These are phyloP conservation scores for Schwanniomyces vanrijiae DNA, from an alignment of 805 yeast genomes.

Conservation along the genomic window DNA sequence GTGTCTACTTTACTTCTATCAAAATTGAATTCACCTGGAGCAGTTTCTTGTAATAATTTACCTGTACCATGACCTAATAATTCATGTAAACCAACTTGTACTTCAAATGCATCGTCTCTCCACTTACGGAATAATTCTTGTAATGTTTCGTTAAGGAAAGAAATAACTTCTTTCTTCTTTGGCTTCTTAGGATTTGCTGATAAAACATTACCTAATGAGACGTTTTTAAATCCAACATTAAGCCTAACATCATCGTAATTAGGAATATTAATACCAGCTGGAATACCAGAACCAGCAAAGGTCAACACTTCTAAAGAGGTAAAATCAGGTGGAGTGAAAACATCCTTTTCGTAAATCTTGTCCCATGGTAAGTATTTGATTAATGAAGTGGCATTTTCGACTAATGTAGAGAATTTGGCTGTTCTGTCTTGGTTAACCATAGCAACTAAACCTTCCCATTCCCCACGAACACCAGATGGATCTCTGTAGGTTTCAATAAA, in stretches of 20 bases:
- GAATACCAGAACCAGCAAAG: slow-evolving; percentile 86
- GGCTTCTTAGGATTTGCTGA: slow-evolving; percentile 67
- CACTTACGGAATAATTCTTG: slow-evolving; percentile 64
- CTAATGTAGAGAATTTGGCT: slow-evolving; percentile 71
- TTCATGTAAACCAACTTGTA: slow-evolving; percentile 93
- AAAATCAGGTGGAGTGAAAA: slow-evolving; percentile 89
- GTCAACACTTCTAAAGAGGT: slow-evolving; percentile 87
- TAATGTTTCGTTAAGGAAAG: slow-evolving; percentile 58
- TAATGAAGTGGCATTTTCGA: slow-evolving; percentile 61
- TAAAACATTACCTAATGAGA: slow-evolving; percentile 82
- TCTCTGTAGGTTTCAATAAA: slow-evolving; percentile 92
- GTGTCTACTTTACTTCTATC: slow-evolving; percentile 66
- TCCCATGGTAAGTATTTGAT: slow-evolving; percentile 78
- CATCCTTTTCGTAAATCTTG: slow-evolving; percentile 71
- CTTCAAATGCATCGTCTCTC: slow-evolving; percentile 83
- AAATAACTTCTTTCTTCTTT: slow-evolving; percentile 62
- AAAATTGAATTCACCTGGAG: slow-evolving; percentile 68
- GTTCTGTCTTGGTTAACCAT: slow-evolving; percentile 89
- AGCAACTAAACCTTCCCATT: slow-evolving; percentile 90
- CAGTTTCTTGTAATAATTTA: slow-evolving; percentile 59
- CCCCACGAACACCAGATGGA: slow-evolving; percentile 89
- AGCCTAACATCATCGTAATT: slow-evolving; percentile 88
- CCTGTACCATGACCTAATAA: slow-evolving; percentile 91
- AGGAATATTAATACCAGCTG: slow-evolving; percentile 92
- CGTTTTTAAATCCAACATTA: slow-evolving; percentile 84